Conservation (phyloP, 23 red algal species). For the Gracilaria gracilis region DNA sequence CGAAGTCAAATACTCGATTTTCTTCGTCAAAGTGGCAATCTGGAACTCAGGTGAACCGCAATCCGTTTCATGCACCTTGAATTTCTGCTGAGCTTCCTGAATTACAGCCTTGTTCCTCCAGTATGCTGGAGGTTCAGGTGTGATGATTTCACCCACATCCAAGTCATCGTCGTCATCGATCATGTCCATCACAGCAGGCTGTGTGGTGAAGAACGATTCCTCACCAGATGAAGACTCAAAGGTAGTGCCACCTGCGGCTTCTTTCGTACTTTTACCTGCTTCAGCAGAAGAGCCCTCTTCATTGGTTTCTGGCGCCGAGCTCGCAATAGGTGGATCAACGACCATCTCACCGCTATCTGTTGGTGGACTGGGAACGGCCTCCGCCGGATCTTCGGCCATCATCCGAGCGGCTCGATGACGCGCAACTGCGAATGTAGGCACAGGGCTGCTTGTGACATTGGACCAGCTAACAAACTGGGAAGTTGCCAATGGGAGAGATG, state of each 20-base stretch:
- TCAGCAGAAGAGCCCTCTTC: background rate
- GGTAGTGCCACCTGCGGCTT: background rate
- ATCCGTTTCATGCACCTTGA: conserved; percentile 86
- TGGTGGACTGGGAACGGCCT: background rate
- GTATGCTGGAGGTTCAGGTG: conserved; percentile 17
- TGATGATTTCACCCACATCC: conserved; percentile 6
- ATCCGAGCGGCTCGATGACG: conserved; percentile 17
- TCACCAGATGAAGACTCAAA: background rate
- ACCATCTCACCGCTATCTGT: conserved; percentile 8
- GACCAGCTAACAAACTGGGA: background rate
- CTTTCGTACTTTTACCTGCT: background rate
- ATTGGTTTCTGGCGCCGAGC: background rate
- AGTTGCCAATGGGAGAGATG: conserved; percentile 11
- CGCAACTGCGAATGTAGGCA: background rate
- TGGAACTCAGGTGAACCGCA: conserved; percentile 94
- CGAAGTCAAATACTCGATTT: conserved; percentile 82
- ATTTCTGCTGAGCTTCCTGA: conserved; percentile 45
- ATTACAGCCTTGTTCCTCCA: conserved; percentile 37
- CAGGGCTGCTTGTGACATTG: background rate
- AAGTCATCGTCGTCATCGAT: conserved; percentile 7
- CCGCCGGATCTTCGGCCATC: background rate
- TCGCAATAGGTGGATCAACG: conserved; percentile 4
- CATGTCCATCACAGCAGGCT: background rate
- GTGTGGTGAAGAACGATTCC: conserved; percentile 10
- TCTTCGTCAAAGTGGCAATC: conserved; percentile 89